Conservation (phyloP, 306 rosid genomes). For the Acacia acuminata region DNA sequence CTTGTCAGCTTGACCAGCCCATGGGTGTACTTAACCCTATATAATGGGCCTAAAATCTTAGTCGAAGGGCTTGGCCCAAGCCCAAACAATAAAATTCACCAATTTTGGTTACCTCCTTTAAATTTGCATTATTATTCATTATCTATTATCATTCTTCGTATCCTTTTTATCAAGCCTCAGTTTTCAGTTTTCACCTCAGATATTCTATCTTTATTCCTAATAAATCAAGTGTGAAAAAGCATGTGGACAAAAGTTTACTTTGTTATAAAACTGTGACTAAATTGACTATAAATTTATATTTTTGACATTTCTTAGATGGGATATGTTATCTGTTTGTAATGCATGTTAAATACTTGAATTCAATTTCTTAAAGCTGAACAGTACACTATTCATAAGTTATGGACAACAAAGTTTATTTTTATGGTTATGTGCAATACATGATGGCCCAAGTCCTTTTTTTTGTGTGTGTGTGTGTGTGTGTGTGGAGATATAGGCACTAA, state of each 20-base stretch:
- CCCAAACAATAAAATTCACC: background rate
- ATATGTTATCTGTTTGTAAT: background rate
- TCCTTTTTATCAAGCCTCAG: no score
- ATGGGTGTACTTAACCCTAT: no score
- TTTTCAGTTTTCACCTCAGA: no score
- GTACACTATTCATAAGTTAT: no score
- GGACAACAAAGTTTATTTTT: no score
- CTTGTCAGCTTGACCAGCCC: background rate
- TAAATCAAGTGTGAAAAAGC: no score
- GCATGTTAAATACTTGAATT: background rate
- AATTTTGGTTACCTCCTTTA: background rate
- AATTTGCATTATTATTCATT: background rate
- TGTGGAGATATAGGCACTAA: no score
- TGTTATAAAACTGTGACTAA: background rate
- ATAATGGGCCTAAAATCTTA: no score
- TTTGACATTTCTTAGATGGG: background rate
- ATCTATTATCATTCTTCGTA: no score
- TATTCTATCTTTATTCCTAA: no score
- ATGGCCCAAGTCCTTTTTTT: background rate
- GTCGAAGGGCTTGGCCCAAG: background rate
- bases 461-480: no score
- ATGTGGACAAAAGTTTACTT: background rate
- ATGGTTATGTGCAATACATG: background rate
- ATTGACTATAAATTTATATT: background rate
- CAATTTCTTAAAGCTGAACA: background rate